Conservation (phyloP, 2,329 filamentous ascomycete genomes). For the Nemania serpens region DNA sequence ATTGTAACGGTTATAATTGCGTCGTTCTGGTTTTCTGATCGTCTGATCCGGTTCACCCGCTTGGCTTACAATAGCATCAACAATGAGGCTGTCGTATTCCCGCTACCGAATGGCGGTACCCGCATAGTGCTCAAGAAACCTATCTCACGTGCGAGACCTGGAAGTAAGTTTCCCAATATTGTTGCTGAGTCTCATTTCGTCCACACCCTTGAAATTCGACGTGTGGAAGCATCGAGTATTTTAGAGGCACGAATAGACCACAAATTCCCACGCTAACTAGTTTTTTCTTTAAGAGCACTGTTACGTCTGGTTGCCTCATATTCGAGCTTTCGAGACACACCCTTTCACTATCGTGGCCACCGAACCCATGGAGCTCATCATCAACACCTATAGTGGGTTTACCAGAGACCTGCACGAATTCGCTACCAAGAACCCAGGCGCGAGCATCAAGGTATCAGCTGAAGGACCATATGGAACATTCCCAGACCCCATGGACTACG, state of each 20-base stretch:
- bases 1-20: constrained; percentile 47
- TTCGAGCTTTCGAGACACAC: constrained; percentile 63
- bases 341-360: constrained; percentile 65
- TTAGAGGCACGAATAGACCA: neutral
- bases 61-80: constrained; percentile 45
- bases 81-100: constrained; percentile 48
- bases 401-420: constrained; percentile 59
- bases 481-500: constrained; percentile 56
- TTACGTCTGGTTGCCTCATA: constrained; percentile 65
- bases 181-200: neutral
- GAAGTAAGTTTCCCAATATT: constrained; percentile 40
- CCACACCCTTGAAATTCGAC: neutral
- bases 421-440: constrained; percentile 55
- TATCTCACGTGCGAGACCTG: constrained; percentile 50
- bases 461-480: constrained; percentile 64
- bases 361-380: constrained; percentile 61
- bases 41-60: constrained; percentile 46
- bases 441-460: constrained; percentile 54
- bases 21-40: constrained; percentile 51
- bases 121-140: constrained; percentile 55
- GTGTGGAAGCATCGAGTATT: neutral
- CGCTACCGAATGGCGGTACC: constrained; percentile 51
- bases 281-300: constrained; percentile 51
- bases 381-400: constrained; percentile 63
- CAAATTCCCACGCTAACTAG: neutral